A percentile compares a stretch with the other conserved stretches of the same genome.
phyloP scores from a whole-genome alignment of 331 rosid genomes.

The Quercus phellos region DNA sequence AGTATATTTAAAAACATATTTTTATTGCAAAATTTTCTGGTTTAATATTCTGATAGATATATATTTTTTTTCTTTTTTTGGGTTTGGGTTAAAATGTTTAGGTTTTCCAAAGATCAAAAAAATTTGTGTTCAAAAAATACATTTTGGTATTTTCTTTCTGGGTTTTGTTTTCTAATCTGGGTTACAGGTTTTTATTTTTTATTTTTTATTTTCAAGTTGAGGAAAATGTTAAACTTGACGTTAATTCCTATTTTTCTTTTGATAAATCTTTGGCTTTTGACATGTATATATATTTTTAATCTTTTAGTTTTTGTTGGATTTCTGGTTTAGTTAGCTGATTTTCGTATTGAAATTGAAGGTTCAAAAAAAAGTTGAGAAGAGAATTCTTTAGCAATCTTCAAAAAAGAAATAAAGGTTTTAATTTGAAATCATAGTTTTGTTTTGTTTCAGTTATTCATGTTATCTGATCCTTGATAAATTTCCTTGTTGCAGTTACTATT shows the following conservation, averaged over 20 bases:
- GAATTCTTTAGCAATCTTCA: neutral
- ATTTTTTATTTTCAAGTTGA: slow-evolving; percentile 1
- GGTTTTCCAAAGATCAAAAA: neutral
- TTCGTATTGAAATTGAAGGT: neutral
- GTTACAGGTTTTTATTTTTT: neutral
- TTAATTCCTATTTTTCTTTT: neutral
- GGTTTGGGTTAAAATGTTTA: neutral
- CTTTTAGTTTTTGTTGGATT: slow-evolving; percentile 7
- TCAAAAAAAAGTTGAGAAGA: slow-evolving; percentile 21
- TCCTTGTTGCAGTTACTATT: slow-evolving; percentile 39
- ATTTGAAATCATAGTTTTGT: neutral
- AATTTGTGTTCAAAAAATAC: neutral
- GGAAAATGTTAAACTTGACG: slow-evolving; percentile 17
- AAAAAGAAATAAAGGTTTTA: neutral
- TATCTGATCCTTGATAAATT: neutral
- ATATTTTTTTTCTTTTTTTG: neutral
- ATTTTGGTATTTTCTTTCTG: neutral
- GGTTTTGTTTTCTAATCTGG: slow-evolving; percentile 7
- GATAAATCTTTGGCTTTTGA: neutral
- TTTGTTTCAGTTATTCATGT: neutral
- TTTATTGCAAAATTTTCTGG: neutral
- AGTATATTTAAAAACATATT: neutral
- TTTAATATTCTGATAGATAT: neutral
- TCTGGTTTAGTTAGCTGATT: neutral
- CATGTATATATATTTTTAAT: neutral